Conservation (phyloP, 2,329 filamentous ascomycete genomes). For the Biscogniauxia sp. region DNA sequence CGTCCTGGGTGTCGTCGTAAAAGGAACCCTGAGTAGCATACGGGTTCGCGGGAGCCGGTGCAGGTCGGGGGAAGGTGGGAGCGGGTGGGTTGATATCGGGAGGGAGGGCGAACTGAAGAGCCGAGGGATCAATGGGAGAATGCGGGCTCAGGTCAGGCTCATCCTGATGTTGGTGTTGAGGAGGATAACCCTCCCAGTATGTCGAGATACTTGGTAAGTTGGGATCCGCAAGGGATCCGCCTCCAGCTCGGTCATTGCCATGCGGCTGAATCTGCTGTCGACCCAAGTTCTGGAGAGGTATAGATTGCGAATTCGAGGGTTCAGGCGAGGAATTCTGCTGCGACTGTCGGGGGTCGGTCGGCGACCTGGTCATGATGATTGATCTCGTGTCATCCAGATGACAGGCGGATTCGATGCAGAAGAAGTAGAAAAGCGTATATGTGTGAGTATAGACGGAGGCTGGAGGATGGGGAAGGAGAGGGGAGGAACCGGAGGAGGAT, state of each 20-base stretch:
- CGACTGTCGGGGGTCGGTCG: conserved; percentile 40
- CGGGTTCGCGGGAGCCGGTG: conserved; percentile 26
- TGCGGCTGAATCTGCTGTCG: conserved; percentile 27
- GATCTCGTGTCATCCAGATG: conserved; percentile 40
- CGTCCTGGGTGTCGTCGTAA: conserved; percentile 40
- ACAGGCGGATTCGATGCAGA: conserved; percentile 11
- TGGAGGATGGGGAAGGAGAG: too few relatives aligned
- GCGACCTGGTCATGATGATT: conserved; percentile 40
- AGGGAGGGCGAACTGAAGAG: conserved; percentile 54
- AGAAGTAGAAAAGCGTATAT: conserved; percentile 9
- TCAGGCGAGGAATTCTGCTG: conserved; percentile 46
- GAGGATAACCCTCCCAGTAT: conserved; percentile 53
- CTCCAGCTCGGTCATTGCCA: conserved; percentile 14
- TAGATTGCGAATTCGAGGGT: conserved; percentile 53
- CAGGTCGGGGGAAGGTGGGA: conserved; percentile 27
- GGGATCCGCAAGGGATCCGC: conserved; percentile 25
- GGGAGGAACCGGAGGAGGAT: too few relatives aligned
- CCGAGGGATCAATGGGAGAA: conserved; percentile 53
- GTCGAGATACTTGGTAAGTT: conserved; percentile 44
- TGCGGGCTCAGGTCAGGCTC: conserved; percentile 34
- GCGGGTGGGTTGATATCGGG: conserved; percentile 44
- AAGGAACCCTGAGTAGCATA: conserved; percentile 38
- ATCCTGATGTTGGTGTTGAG: conserved; percentile 37
- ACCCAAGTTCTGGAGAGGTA: conserved; percentile 66
- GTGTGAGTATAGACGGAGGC: too few relatives aligned